Evolutionary conservation across 176 grass and related monocot species (phyloP).

Genomic region (Olyra latifolia): DNA sequence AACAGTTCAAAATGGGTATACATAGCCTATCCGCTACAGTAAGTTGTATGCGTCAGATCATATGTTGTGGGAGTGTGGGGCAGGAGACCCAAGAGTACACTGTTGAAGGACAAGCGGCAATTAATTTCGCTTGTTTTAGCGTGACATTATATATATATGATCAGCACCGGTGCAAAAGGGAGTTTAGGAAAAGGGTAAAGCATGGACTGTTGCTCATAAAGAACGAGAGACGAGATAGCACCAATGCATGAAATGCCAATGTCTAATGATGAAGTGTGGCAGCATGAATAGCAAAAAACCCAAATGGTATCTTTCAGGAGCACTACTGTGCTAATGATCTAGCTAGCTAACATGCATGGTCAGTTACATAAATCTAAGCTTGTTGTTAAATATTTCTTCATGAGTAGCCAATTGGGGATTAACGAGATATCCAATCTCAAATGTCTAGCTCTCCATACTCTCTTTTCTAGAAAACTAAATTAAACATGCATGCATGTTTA

Average conservation of each 20-base stretch:
- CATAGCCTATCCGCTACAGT: constrained; percentile 17
- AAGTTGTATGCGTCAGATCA: background rate
- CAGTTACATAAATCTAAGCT: too few relatives aligned
- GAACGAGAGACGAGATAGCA: background rate
- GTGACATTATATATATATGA: background rate
- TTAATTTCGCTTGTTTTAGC: constrained; percentile 1
- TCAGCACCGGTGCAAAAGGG: background rate
- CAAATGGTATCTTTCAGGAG: too few relatives aligned
- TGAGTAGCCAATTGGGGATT: background rate
- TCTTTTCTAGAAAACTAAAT: background rate
- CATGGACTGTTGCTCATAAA: constrained; percentile 15
- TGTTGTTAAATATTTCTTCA: too few relatives aligned
- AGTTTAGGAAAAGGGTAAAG: background rate
- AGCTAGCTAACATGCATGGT: too few relatives aligned
- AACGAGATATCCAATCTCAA: background rate
- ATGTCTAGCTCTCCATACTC: background rate
- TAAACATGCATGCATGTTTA: background rate
- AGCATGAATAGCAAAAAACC: too few relatives aligned
- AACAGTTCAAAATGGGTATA: constrained; percentile 25
- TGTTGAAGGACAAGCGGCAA: background rate
- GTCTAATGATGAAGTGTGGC: background rate
- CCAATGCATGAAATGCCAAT: background rate
- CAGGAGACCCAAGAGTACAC: background rate
- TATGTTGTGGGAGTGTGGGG: background rate
- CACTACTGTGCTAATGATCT: too few relatives aligned